phyloP scores from a whole-genome alignment of 2,329 filamentous ascomycete species.

The Ceratocystis alfenasii region DNA sequence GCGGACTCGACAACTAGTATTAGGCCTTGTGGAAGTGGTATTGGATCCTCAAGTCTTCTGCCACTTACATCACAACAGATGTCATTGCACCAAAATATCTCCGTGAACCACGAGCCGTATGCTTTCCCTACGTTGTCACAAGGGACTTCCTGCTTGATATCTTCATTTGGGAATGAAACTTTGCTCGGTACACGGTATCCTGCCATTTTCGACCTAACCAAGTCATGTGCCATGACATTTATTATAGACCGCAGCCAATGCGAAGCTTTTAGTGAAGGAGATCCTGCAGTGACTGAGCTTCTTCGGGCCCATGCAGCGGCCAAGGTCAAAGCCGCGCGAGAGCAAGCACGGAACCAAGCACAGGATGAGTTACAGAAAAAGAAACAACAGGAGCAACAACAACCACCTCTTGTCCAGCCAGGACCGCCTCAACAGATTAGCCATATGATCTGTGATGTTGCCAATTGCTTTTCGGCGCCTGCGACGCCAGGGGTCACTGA shows the following conservation, averaged over 20 bases:
- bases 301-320: background rate
- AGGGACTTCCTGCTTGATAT: background rate
- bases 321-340: background rate
- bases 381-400: constrained; percentile 2
- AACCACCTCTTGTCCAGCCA: background rate
- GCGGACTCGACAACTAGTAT: background rate
- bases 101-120: background rate
- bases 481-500: background rate
- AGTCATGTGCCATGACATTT: background rate
- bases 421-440: background rate
- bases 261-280: background rate
- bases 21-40: background rate
- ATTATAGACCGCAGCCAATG: background rate
- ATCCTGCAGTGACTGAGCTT: background rate
- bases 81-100: background rate
- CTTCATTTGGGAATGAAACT: background rate
- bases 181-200: background rate
- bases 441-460: background rate
- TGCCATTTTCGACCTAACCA: background rate
- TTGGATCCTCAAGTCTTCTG: background rate
- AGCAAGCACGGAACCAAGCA: background rate
- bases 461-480: background rate
- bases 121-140: background rate
- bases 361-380: background rate
- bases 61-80: background rate